Evolutionary conservation across 345 rosid genomes (phyloP), one percentile per base, ranked within the genome.

Genomic region (Eucalyptus tenuipes): DNA sequence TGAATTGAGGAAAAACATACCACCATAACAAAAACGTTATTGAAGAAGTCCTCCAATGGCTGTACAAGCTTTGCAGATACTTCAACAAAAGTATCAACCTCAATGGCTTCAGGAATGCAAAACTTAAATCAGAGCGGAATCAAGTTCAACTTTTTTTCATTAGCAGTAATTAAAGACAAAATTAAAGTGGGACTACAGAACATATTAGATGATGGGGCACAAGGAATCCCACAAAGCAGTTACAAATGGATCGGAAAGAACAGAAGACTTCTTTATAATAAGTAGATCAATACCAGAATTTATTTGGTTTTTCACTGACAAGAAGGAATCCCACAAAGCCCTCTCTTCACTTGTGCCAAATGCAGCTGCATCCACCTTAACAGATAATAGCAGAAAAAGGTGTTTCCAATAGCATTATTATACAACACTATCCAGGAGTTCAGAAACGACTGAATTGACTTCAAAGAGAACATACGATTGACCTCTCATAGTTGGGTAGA

Each of bases 11-110:
- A 45, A 88, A 16, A 89, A 93, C 99, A 55, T 93, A 96, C 99
- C 99, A 96, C 99, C 99, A 97, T 97, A 89, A 97, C 99, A 37
- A 97, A 96, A 87, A 96, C 98, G 89, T 95, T 89, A 91, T 96
- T 92, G 92, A 97, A 97, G 92, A 97, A 97, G 88, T 96, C 95
- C 90, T 96, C 99, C 1, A 97, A 95, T 25, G 99, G 99, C 52
- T 94, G 94, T 31, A 96, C 49, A 71, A 97, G 92, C 88, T 90
- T 90, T 44, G 90, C 92, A 48, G 99, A 97, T 89, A 92, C 88
- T 91, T 96, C 97, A 42, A 95, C 90, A 92, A 96, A 96, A 87
- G 95, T 94, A 87, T 95, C 98, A 49, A 97, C 91, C 87, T 93
- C 98, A n/a, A 93, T 91, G 86, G 93, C 99, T 96, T 95, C 45